A percentile compares a stretch with the other conserved stretches of the same genome.
Evolutionary conservation across 306 rosid genomes (phyloP).

Genomic region (Ammopiptanthus mongolicus): DNA sequence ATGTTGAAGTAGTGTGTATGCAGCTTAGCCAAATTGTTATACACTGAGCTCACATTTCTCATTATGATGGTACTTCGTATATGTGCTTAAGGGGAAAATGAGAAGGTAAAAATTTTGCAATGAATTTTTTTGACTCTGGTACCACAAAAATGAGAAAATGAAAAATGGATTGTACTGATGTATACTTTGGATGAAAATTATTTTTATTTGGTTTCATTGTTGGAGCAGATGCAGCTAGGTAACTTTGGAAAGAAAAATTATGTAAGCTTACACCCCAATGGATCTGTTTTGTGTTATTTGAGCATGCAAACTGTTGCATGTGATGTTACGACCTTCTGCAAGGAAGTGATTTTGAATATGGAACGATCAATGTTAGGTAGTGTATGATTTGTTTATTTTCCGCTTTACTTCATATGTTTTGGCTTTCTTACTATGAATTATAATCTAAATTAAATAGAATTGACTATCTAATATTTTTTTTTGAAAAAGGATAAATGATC

Average conservation of each 20-base stretch:
- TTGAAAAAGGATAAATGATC: no score
- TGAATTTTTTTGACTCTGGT: not conserved
- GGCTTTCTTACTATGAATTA: no score
- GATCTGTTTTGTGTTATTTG: not conserved
- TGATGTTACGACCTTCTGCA: not conserved
- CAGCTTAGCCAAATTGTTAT: not conserved
- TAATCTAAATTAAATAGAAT: no score
- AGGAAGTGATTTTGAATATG: no score
- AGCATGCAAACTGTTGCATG: not conserved
- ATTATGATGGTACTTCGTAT: not conserved
- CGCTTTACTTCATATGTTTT: no score
- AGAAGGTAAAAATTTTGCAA: not conserved
- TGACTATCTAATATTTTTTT: no score
- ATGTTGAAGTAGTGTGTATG: not conserved
- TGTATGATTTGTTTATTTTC: no score
- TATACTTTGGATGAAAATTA: no score
- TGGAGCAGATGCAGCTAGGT: no score
- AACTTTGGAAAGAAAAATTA: no score
- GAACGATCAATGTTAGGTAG: not conserved
- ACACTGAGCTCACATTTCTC: not conserved
- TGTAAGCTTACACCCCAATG: no score
- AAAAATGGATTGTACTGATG: not conserved
- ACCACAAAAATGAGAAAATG: not conserved
- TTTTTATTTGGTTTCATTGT: no score
- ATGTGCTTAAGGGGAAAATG: not conserved